phyloP scores from a whole-genome alignment of 768 basidiomycete genomes.

The Panellus pusillus region DNA sequence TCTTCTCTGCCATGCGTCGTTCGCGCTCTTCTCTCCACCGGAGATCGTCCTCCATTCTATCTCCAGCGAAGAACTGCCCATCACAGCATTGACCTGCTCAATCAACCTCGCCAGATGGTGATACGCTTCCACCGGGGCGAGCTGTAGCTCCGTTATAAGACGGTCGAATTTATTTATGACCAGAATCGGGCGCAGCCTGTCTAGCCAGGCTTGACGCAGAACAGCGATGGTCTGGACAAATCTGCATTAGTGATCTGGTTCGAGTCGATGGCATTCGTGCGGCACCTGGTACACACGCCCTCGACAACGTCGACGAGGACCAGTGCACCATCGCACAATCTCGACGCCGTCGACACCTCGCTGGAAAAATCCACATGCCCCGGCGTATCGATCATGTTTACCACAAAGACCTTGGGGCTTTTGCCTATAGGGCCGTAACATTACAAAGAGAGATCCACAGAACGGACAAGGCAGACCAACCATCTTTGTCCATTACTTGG shows the following conservation, averaged over 20 bases:
- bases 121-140: constrained; percentile 89
- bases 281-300: constrained; percentile 95
- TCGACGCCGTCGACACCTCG: constrained; percentile 92
- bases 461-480: constrained; percentile 40
- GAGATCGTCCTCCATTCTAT: constrained; percentile 95
- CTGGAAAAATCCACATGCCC: constrained; percentile 99
- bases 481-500: constrained; percentile 63
- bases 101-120: constrained; percentile 92
- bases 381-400: constrained; percentile 98
- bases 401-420: constrained; percentile 68
- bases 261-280: background rate
- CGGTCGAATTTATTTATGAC: constrained; percentile 98
- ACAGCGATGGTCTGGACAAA: constrained; percentile 84
- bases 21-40: constrained; percentile 94
- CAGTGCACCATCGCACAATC: constrained; percentile 92
- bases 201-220: constrained; percentile 91
- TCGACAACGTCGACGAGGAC: constrained; percentile 96
- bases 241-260: background rate
- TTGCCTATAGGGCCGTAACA: constrained; percentile 44
- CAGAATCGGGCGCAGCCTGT: constrained; percentile 84
- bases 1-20: constrained; percentile 73
- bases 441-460: constrained; percentile 14
- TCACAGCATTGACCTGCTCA: constrained; percentile 97
- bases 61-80: constrained; percentile 96
- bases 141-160: constrained; percentile 88